Base-by-base conservation (phyloP, 345 rosid genomes). In the Gossypium anomalum region DNA sequence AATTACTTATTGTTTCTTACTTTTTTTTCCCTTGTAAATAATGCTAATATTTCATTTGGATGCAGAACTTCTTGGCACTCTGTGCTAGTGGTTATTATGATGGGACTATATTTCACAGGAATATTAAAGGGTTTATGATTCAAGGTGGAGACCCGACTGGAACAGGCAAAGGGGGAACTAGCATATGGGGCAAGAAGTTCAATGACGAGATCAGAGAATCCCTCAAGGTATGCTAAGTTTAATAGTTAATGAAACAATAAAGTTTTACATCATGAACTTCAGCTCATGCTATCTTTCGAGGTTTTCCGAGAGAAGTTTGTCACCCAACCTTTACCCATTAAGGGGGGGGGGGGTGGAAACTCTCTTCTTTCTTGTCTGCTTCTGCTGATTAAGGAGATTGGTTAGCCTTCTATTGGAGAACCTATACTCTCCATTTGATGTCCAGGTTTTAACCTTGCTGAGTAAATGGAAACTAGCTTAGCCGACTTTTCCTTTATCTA, bases 101-200 rank as follows among this genome's bases (percentile, higher is more conserved):
- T 25, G 88, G 98, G 59, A 93, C 97, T 62, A 80, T 93, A 75
- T 95, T 93, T 80, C 99, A 95, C 73, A 79, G 99, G 19, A 95
- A 95, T 48, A 91, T 95, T 61, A 95, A 93, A 79, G 97, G 99
- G 52, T 95, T 93, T 80, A 95, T 95, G 99, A 95, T 95, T 79
- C 99, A 95, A 86, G 99, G 98, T 25, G 99, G 99, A 67, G 99
- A 95, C 78, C 99, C 99, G 1, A 91, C 85, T 0, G 97, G 99
- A 15, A 93, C 97, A 0, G 99, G 99, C 58, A 95, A 95, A 85
- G 98, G 99, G 17, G 99, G 98, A 53, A 93, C 87, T 27, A 95
- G 99, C 78, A 95, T 95, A 63, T 95, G 99, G 99, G 98, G 92
- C 70, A 95, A 93, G 86, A 95, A 93, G 86, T 95, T 90, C 90